Percentiles rank a stretch among this genome's conserved stretches.
Conservation (phyloP, 805 yeast genomes). For the Candida maris region DNA sequence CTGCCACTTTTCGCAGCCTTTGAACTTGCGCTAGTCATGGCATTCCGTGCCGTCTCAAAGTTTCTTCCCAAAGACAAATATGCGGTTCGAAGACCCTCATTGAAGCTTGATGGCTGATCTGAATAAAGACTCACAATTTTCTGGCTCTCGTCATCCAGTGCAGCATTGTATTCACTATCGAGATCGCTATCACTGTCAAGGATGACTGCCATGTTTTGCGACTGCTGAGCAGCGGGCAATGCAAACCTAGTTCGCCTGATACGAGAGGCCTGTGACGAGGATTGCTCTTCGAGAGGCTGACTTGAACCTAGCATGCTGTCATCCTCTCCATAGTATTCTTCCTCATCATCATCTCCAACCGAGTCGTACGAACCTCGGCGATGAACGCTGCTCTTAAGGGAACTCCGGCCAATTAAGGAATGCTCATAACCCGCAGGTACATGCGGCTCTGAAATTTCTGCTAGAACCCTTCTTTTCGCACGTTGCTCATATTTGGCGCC, state of each 20-base stretch:
- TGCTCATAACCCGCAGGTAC: slow-evolving; percentile 9
- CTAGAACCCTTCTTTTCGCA: slow-evolving; percentile 7
- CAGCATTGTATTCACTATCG: slow-evolving; percentile 23
- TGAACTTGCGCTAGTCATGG: slow-evolving; percentile 54
- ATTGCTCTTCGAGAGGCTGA: slow-evolving; percentile 6
- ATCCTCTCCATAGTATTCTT: slow-evolving; percentile 25
- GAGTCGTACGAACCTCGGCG: slow-evolving; percentile 26
- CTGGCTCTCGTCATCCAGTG: slow-evolving; percentile 33
- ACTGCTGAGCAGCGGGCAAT: slow-evolving; percentile 7
- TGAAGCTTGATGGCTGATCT: slow-evolving; percentile 70
- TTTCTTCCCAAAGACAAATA: slow-evolving; percentile 69
- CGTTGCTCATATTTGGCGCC: slow-evolving; percentile 6
- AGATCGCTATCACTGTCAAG: slow-evolving; percentile 25
- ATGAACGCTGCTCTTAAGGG: slow-evolving; percentile 11
- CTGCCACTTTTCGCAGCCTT: slow-evolving; percentile 63
- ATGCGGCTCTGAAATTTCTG: slow-evolving; percentile 12
- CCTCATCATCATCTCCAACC: slow-evolving; percentile 27
- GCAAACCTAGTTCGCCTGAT: slow-evolving; percentile 9
- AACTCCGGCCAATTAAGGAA: slow-evolving; percentile 11
- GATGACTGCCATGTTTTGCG: slow-evolving; percentile 10
- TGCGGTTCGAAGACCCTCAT: slow-evolving; percentile 74
- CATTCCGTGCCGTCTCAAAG: slow-evolving; percentile 59
- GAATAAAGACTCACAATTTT: slow-evolving; percentile 69
- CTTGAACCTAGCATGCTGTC: slow-evolving; percentile 14
- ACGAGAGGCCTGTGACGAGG: background rate